phyloP scores from a whole-genome alignment of 2,329 filamentous ascomycete species.

The Neopestalotiopsis sp. region DNA sequence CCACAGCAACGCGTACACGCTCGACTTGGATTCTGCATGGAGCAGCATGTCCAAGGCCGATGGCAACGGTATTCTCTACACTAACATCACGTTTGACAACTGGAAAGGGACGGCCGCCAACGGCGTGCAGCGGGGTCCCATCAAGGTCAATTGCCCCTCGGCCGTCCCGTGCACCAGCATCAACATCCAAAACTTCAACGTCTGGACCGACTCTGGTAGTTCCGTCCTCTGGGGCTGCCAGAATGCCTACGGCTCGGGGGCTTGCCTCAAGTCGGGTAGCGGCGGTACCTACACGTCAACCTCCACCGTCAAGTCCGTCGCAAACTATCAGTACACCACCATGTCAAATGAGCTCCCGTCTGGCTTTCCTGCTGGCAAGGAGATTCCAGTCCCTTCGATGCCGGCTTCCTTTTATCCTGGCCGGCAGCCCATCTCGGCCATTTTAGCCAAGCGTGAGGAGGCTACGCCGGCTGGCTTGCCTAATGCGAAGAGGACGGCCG shows the following conservation, averaged over 20 bases:
- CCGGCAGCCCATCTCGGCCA: slow-evolving; percentile 16
- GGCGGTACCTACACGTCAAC: slow-evolving; percentile 23
- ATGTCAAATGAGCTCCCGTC: slow-evolving; percentile 26
- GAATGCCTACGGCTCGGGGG: slow-evolving; percentile 26
- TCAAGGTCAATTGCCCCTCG: slow-evolving; percentile 57
- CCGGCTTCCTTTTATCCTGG: slow-evolving; percentile 20
- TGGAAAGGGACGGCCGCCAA: slow-evolving; percentile 60
- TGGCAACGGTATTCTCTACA: slow-evolving; percentile 57
- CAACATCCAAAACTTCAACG: slow-evolving; percentile 53
- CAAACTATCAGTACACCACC: slow-evolving; percentile 24
- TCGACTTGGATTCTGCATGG: slow-evolving; percentile 62
- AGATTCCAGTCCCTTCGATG: slow-evolving; percentile 26
- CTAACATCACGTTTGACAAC: slow-evolving; percentile 56
- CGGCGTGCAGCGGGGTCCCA: slow-evolving; percentile 54
- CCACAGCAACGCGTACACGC: slow-evolving; percentile 61
- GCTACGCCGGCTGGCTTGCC: not conserved
- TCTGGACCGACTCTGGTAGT: slow-evolving; percentile 54
- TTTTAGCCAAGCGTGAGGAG: slow-evolving; percentile 12
- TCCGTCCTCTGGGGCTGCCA: slow-evolving; percentile 49
- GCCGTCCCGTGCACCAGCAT: slow-evolving; percentile 57
- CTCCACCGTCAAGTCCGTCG: slow-evolving; percentile 20
- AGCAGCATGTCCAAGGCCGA: slow-evolving; percentile 41
- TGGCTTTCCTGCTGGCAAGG: slow-evolving; percentile 22
- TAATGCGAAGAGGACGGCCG: not conserved
- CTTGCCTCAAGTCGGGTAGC: slow-evolving; percentile 22